These are phyloP conservation scores for Boletus reticulatus DNA, from an alignment of 768 basidiomycete species.

Conservation along the genomic window DNA sequence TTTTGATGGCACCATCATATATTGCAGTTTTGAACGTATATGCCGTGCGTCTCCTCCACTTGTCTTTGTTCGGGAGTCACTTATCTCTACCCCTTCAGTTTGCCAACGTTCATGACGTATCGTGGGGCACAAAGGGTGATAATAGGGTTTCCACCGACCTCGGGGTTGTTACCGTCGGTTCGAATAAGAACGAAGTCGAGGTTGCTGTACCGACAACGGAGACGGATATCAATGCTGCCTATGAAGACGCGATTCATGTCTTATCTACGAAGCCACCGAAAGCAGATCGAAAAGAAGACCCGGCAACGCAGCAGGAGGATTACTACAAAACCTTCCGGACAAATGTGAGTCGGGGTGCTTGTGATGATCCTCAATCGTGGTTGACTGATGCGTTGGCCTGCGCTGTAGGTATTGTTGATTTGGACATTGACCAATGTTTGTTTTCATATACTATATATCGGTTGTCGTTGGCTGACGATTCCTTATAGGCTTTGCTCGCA, in stretches of 20 bases:
- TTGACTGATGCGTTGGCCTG: conserved; percentile 16
- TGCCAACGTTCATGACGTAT: conserved; percentile 87
- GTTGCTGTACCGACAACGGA: conserved; percentile 83
- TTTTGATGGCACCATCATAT: conserved; percentile 90
- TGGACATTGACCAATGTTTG: conserved; percentile 87
- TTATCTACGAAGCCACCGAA: conserved; percentile 77
- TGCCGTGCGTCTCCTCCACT: conserved; percentile 42
- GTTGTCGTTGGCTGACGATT: conserved; percentile 10
- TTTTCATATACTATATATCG: conserved; percentile 24
- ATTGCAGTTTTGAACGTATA: conserved; percentile 94
- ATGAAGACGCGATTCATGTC: conserved; percentile 88
- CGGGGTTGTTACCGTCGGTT: conserved; percentile 66
- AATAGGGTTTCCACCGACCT: conserved; percentile 84
- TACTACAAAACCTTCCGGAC: conserved; percentile 89
- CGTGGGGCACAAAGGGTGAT: conserved; percentile 96
- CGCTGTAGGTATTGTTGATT: conserved; percentile 63
- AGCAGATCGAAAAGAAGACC: conserved; percentile 60
- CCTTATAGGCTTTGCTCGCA: conserved; percentile 58
- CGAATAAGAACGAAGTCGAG: conserved; percentile 78
- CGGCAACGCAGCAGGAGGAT: conserved; percentile 70
- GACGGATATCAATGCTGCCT: conserved; percentile 85
- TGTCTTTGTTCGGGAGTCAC: neutral
- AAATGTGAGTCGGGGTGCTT: conserved; percentile 46
- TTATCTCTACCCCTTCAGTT: conserved; percentile 44
- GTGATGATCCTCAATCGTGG: neutral